Base-by-base conservation (phyloP, 148 eudicot species). In the Silene uniflora region DNA sequence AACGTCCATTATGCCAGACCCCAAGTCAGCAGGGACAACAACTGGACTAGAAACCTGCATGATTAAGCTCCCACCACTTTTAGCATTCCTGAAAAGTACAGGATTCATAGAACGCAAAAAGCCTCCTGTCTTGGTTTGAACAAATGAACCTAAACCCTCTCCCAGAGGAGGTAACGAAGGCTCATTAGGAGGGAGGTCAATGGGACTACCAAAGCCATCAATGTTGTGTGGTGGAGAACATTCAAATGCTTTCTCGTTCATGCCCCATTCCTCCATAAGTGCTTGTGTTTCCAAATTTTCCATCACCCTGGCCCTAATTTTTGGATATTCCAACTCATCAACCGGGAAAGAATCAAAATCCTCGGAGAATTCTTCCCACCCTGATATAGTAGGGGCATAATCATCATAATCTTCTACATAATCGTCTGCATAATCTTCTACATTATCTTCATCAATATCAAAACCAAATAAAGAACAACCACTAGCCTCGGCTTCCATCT, bases 201-300 rank as follows among this genome's bases (percentile, higher is more conserved):
- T 74, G 11, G 89, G 87, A 76, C 89, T 87, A 67, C 88, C n/a
- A n/a, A 93, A 84, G 88, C 83, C 92, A 75, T 80, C 83, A n/a
- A 81, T 67, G 75, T 58, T 72, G 65, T 71, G 62, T 21, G 74
- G 81, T 60, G 92, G 91, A 75, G 92, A 86, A 76, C 83, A 61
- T 71, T 78, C 83, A 56, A 90, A 90, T 66, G 71, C 84, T 55
- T 69, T 72, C n/a, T n/a, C n/a, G n/a, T 78, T 92, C 93, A 56
- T 84, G 68, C 91, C 95, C 91, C 86, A 86, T 73, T 85, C 88
- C 35, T 82, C 83, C 89, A 87, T 84, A 67, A 86, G 85, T 67
- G 78, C 88, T 75, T 89, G 88, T 17, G 96, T 86, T 82, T 89
- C 98, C 81, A 86, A 72, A 67, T 87, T 83, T 72, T 89, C 95